Evolutionary conservation across 352 stramenopile species (phyloP).

Genomic region (Phytophthora chlamydospora): DNA sequence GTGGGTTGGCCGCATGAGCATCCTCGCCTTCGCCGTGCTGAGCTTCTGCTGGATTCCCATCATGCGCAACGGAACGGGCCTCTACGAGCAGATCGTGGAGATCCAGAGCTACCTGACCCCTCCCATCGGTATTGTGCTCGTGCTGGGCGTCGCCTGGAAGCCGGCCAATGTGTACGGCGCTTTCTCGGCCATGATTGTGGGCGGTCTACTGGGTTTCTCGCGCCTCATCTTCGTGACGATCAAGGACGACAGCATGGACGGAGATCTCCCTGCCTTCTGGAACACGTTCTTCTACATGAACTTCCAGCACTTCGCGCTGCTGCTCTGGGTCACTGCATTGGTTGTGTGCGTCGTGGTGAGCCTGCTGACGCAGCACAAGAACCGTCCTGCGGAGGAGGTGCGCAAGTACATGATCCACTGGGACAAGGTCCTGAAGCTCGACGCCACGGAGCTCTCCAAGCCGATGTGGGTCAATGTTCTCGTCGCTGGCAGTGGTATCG

Average conservation of each 20-base stretch:
- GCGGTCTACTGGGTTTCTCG: constrained; percentile 50
- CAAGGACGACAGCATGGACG: constrained; percentile 50
- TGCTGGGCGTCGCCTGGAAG: constrained; percentile 62
- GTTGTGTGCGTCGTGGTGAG: constrained; percentile 61
- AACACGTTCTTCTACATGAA: constrained; percentile 78
- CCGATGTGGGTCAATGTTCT: constrained; percentile 55
- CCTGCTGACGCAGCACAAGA: constrained; percentile 52
- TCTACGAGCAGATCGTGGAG: constrained; percentile 70
- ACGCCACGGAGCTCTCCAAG: constrained; percentile 54
- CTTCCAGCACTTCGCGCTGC: constrained; percentile 70
- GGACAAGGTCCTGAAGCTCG: constrained; percentile 57
- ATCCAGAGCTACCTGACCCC: constrained; percentile 70
- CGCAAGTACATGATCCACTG: constrained; percentile 62
- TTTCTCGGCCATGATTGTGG: constrained; percentile 55
- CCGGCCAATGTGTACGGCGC: constrained; percentile 54
- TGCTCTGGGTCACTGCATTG: constrained; percentile 56
- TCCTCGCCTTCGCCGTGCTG: constrained; percentile 52
- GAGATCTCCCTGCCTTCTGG: constrained; percentile 41
- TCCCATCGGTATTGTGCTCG: constrained; percentile 65
- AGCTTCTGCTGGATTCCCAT: constrained; percentile 75
- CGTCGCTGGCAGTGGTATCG: constrained; percentile 46
- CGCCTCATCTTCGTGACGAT: constrained; percentile 67
- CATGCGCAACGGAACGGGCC: constrained; percentile 56
- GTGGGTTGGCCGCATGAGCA: constrained; percentile 59
- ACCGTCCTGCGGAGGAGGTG: constrained; percentile 36